A percentile compares a stretch with the other conserved stretches of the same genome.
Conservation (phyloP, 768 basidiomycete genomes). For the Lentinula detonsa region DNA sequence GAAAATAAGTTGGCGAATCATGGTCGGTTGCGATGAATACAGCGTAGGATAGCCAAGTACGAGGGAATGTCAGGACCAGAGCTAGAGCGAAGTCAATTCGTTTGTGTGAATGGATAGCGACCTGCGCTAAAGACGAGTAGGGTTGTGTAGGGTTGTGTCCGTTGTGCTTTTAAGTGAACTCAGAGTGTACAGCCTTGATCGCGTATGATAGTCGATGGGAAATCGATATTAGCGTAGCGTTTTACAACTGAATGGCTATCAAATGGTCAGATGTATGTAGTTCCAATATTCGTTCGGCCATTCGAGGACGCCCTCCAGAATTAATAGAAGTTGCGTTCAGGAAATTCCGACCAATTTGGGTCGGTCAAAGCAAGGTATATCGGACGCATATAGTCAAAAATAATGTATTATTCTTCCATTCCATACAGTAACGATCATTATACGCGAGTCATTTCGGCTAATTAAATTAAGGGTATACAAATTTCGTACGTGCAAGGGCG, state of each 20-base stretch:
- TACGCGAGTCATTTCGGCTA: background rate
- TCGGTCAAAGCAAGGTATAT: background rate
- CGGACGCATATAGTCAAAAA: background rate
- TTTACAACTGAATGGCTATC: no score
- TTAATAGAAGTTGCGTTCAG: background rate
- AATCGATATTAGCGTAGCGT: background rate
- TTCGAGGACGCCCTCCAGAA: no score
- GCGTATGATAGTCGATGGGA: background rate
- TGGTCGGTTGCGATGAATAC: background rate
- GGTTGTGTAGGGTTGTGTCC: background rate
- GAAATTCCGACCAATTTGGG: background rate
- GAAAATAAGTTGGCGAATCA: background rate
- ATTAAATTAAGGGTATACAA: background rate
- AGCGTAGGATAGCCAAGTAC: background rate
- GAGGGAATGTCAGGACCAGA: background rate
- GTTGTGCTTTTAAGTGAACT: background rate
- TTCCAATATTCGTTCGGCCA: no score
- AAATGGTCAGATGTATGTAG: no score
- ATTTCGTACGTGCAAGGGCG: background rate
- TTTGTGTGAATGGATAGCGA: background rate
- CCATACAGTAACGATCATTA: background rate
- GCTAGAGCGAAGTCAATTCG: slow-evolving; percentile 1
- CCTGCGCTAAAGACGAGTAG: background rate
- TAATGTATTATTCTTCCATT: background rate
- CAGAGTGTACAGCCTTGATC: background rate